Evolutionary conservation across 2,329 filamentous ascomycete genomes (phyloP).

Genomic region (Apiospora pterosperma): DNA sequence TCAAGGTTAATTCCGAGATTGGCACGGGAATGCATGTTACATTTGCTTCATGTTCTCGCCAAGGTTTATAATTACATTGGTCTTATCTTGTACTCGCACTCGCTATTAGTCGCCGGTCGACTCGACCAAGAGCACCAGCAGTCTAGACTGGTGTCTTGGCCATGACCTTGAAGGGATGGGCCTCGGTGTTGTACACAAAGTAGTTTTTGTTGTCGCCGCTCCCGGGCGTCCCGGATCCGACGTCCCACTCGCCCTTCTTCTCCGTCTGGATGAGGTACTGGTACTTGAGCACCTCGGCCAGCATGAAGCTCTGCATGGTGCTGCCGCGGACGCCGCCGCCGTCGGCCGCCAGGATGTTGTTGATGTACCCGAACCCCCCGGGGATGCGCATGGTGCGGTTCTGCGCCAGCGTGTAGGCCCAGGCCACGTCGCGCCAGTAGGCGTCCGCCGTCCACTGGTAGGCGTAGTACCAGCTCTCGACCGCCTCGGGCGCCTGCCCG

Average conservation of each 20-base stretch:
- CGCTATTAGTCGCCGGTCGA: background rate
- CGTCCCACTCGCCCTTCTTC: conserved; percentile 5
- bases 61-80: background rate
- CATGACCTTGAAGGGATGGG: conserved; percentile 35
- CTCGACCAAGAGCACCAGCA: no score
- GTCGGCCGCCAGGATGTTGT: background rate
- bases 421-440: conserved; percentile 36
- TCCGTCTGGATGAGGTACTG: conserved; percentile 52
- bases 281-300: conserved; percentile 74
- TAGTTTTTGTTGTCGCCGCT: conserved; percentile 64
- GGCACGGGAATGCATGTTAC: background rate
- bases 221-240: conserved; percentile 55
- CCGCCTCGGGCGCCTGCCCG: conserved; percentile 17
- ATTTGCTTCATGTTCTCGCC: background rate
- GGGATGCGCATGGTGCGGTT: conserved; percentile 4
- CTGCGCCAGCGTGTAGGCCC: conserved; percentile 5
- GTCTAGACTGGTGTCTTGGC: conserved; percentile 1
- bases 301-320: conserved; percentile 56
- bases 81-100: background rate
- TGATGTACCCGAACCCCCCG: conserved; percentile 29
- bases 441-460: conserved; percentile 20
- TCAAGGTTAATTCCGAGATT: background rate
- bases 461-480: conserved; percentile 17
- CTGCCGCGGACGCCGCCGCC: background rate
- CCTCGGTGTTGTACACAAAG: conserved; percentile 58